Conservation (phyloP, 1,139 yeast genomes). For the Saccharomyces hybrid region DNA sequence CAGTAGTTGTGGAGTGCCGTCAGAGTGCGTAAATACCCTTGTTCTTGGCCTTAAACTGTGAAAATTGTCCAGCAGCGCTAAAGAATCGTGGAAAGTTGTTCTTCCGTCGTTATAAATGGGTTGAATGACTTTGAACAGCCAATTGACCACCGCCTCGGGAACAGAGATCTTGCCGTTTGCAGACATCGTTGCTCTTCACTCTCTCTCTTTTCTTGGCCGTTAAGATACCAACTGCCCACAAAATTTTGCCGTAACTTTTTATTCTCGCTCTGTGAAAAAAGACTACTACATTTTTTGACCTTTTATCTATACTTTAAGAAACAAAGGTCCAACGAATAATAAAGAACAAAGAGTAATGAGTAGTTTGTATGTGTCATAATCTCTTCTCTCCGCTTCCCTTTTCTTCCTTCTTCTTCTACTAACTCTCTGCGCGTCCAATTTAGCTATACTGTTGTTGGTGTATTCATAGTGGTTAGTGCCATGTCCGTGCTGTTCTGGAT, state of each 20-base stretch:
- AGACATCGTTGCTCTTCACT: neutral
- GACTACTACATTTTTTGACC: neutral
- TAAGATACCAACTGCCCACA: neutral
- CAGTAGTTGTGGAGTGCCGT: constrained; percentile 54
- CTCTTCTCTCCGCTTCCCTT: neutral
- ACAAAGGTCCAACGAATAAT: constrained; percentile 1
- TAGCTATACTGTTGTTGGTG: constrained; percentile 69
- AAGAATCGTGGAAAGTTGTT: constrained; percentile 53
- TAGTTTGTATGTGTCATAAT: neutral
- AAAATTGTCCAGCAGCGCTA: constrained; percentile 43
- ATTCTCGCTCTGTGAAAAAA: neutral
- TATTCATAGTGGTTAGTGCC: constrained; percentile 52
- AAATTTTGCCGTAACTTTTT: neutral
- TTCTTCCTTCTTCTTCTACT: neutral
- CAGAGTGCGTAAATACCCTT: constrained; percentile 52
- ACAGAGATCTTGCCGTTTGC: constrained; percentile 3
- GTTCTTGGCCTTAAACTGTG: constrained; percentile 62
- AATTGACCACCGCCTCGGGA: constrained; percentile 37
- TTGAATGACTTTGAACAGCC: constrained; percentile 50
- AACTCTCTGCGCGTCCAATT: neutral
- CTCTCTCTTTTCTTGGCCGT: neutral
- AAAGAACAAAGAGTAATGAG: constrained; percentile 3
- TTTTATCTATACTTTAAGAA: neutral
- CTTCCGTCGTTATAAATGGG: constrained; percentile 49
- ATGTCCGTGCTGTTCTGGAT: constrained; percentile 52